A percentile compares a stretch with the other conserved stretches of the same genome.
phyloP scores from a whole-genome alignment of 176 grass and related monocot genomes.

The Phoenix dactylifera region DNA sequence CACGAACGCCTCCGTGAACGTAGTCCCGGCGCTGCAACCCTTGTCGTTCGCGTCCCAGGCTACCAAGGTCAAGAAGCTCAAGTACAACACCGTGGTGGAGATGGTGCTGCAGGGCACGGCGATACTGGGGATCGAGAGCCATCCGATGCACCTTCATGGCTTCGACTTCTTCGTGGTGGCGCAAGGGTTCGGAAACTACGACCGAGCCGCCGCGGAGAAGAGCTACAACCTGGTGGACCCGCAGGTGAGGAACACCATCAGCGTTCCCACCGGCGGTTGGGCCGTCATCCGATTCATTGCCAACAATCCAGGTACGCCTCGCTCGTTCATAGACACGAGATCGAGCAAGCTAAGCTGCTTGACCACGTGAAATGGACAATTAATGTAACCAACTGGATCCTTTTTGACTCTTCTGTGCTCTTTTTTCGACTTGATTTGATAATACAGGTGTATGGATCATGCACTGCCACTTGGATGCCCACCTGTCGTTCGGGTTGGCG shows the following conservation, averaged over 20 bases:
- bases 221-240: slow-evolving; percentile 47
- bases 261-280: slow-evolving; percentile 50
- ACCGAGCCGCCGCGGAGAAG: not conserved
- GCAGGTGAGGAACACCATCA: slow-evolving; percentile 53
- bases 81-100: slow-evolving; percentile 49
- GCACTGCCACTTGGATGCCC: slow-evolving; percentile 58
- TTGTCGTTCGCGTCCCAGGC: slow-evolving; percentile 4
- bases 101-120: slow-evolving; percentile 68
- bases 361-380: too few species aligned
- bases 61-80: slow-evolving; percentile 37
- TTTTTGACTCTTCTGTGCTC: not conserved
- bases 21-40: not conserved
- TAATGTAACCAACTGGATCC: not conserved
- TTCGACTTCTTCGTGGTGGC: slow-evolving; percentile 60
- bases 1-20: slow-evolving; percentile 16
- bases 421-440: not conserved
- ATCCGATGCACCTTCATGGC: slow-evolving; percentile 60
- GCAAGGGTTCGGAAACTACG: slow-evolving; percentile 58
- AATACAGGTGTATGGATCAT: slow-evolving; percentile 51
- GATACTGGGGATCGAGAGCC: slow-evolving; percentile 49
- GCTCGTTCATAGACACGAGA: too few species aligned
- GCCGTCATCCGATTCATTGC: slow-evolving; percentile 65
- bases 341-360: too few species aligned
- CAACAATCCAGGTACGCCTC: slow-evolving; percentile 41
- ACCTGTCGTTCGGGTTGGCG: slow-evolving; percentile 34